phyloP scores from a whole-genome alignment of 225 moss, liverwort and hornwort species.

The Marchantia polymorpha region DNA sequence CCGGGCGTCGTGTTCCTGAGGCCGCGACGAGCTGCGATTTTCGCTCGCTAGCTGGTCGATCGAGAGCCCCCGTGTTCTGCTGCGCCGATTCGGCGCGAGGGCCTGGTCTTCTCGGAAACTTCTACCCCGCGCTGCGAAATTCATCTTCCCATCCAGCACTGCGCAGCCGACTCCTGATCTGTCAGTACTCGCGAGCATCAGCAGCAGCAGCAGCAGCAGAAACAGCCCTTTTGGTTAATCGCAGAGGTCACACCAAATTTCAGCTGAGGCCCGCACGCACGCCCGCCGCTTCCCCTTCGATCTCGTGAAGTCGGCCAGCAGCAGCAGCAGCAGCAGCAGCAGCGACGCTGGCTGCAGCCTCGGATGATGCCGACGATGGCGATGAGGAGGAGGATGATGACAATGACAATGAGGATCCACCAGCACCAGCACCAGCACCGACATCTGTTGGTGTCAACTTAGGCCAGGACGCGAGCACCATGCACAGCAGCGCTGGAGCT shows the following conservation, averaged over 20 bases:
- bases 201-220: not conserved
- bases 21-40: not conserved
- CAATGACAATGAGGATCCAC: too few species aligned
- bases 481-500: not conserved
- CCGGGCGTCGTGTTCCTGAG: not conserved
- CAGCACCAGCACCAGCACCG: too few species aligned
- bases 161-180: slow-evolving; percentile 2
- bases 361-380: too few species aligned
- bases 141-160: not conserved
- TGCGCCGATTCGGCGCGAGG: not conserved
- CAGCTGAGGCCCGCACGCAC: too few species aligned
- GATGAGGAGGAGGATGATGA: too few species aligned
- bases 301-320: not conserved
- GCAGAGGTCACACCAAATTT: not conserved
- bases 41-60: not conserved
- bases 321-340: too few species aligned
- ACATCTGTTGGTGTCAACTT: too few species aligned
- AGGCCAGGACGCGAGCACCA: not conserved
- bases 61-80: not conserved
- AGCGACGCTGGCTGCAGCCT: too few species aligned
- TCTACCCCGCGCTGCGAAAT: not conserved
- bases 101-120: not conserved
- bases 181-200: not conserved
- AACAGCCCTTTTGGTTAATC: not conserved
- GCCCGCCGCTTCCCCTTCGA: slow-evolving; percentile 4